Evolutionary conservation across 1,284 basidiomycete genomes (phyloP).

Genomic region (Ceratobasidium sp.): DNA sequence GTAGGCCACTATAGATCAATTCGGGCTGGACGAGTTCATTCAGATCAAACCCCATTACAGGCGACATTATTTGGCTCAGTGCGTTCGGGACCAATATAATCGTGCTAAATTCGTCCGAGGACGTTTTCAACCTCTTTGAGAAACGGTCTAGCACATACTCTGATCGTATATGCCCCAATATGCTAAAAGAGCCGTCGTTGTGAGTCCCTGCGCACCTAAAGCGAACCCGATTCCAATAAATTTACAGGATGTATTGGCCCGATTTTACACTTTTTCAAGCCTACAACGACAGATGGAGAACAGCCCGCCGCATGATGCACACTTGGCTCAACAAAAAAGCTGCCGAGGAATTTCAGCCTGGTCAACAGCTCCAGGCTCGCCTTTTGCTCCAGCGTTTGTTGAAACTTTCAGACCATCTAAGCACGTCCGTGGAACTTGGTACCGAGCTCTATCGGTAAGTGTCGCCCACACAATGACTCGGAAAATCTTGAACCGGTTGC

Average conservation of each 20-base stretch:
- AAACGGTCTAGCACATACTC: conserved; percentile 59
- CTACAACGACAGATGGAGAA: conserved; percentile 49
- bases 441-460: conserved; percentile 27
- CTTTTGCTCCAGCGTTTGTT: conserved; percentile 7
- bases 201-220: background rate
- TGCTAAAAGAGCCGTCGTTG: conserved; percentile 48
- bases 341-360: conserved; percentile 43
- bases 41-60: background rate
- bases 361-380: conserved; percentile 46
- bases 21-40: background rate
- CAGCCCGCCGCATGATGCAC: conserved; percentile 51
- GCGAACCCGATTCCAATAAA: no score
- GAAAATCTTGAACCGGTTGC: background rate
- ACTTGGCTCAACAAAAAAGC: conserved; percentile 51
- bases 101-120: conserved; percentile 57
- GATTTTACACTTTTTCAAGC: background rate
- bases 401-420: conserved; percentile 1
- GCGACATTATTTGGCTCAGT: conserved; percentile 56
- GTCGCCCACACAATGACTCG: no score
- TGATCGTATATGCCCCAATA: conserved; percentile 52
- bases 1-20: background rate
- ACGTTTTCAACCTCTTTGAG: conserved; percentile 58
- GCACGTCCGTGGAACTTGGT: background rate
- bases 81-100: conserved; percentile 56
- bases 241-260: conserved; percentile 20